Percentiles rank a stretch among this genome's conserved stretches.
phyloP scores from a whole-genome alignment of 176 grass and related monocot species.

The Pontederia crassipes region DNA sequence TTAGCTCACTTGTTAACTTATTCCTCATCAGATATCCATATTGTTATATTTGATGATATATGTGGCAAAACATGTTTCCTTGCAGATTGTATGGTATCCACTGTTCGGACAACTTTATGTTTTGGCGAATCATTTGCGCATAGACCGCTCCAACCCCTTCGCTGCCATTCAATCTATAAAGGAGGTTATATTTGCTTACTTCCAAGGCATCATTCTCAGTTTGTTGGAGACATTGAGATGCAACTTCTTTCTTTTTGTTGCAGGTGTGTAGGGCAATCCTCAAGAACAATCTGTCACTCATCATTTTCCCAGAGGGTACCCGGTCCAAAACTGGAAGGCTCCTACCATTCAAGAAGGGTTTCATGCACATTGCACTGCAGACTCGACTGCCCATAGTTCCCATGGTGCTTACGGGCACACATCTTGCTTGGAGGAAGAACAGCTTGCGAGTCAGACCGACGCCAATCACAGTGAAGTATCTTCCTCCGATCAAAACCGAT shows the following conservation, averaged over 20 bases:
- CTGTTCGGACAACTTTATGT: conserved; percentile 44
- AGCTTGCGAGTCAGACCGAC: conserved; percentile 31
- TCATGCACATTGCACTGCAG: conserved; percentile 41
- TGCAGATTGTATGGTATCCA: conserved; percentile 49
- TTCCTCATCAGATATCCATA: not conserved
- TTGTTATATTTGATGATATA: too few relatives aligned
- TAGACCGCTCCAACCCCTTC: conserved; percentile 43
- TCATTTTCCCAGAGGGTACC: conserved; percentile 51
- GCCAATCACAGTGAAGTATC: conserved; percentile 35
- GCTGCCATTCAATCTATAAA: conserved; percentile 41
- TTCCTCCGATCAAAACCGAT: conserved; percentile 32
- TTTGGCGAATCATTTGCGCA: conserved; percentile 43
- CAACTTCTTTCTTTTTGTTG: not conserved
- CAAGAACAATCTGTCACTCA: conserved; percentile 36
- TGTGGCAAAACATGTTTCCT: not conserved
- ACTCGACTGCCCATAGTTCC: conserved; percentile 36
- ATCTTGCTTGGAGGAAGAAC: conserved; percentile 42
- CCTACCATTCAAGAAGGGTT: conserved; percentile 60
- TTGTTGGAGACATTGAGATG: not conserved
- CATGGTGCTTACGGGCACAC: conserved; percentile 33
- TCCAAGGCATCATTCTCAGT: not conserved
- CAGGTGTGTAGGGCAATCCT: conserved; percentile 18
- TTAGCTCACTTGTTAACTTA: not conserved
- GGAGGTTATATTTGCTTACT: conserved; percentile 16
- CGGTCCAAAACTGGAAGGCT: conserved; percentile 34